Evolutionary conservation across 352 stramenopile genomes (phyloP).

Genomic region (Pythium apleroticum): DNA sequence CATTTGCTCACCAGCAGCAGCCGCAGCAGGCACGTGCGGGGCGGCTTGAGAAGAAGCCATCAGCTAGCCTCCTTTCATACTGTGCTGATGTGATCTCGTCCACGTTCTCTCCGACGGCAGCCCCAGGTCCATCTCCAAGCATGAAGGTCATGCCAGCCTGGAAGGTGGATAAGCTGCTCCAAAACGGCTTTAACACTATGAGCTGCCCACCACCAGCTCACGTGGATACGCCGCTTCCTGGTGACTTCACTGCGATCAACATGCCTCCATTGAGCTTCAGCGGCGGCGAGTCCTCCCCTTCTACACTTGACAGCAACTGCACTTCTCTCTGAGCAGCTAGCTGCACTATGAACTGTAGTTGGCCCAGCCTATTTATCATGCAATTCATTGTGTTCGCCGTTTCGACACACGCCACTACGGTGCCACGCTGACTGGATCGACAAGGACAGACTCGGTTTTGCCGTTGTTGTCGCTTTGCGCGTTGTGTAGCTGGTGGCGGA

Average conservation of each 20-base stretch:
- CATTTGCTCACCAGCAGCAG: background rate
- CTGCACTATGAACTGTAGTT: background rate
- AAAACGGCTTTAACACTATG: background rate
- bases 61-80: slow-evolving; percentile 36
- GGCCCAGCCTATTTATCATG: background rate
- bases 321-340: background rate
- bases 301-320: background rate
- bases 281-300: background rate
- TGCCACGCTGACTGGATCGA: background rate
- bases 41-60: slow-evolving; percentile 28
- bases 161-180: slow-evolving; percentile 12
- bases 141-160: slow-evolving; percentile 41
- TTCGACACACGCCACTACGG: background rate
- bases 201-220: background rate
- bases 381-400: background rate
- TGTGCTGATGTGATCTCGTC: slow-evolving; percentile 43
- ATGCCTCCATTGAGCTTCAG: background rate
- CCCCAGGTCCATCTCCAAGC: slow-evolving; percentile 15
- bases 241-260: slow-evolving; percentile 5
- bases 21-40: background rate
- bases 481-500: slow-evolving; percentile 29
- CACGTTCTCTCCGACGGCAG: slow-evolving; percentile 23
- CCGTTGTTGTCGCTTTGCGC: background rate
- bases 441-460: background rate
- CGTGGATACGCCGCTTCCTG: background rate